Base-by-base conservation (phyloP, 2,329 filamentous ascomycete genomes). In the Geosmithia flava region DNA sequence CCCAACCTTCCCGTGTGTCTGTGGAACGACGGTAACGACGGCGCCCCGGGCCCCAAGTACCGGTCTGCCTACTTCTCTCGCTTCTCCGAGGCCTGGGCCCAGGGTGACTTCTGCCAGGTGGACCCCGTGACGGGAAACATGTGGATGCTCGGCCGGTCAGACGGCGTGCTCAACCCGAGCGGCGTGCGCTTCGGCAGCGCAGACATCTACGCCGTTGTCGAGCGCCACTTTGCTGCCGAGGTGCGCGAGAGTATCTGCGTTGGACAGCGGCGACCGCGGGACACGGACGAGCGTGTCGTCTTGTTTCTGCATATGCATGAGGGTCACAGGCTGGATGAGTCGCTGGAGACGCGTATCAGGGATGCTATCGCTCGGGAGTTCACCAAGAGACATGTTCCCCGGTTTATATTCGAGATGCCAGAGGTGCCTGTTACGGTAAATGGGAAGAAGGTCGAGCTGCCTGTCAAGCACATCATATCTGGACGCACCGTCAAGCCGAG, bases 381-480 rank as follows among this genome's bases (percentile, higher is more conserved):
- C 57, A 86, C 81, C 42, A 80, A 81, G 60, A 69, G 87, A 48
- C 87, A 91, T 65, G 83, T 91, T 15, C 87, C 87, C 1, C 81
- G 72, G 59, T 88, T 81, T 60, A 72, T 93, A 19, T 91, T 91
- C 60, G 80, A 88, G 67, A 87, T 85, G 7, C 81, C 81, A 17
- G 87, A 86, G 55, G 89, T 93, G 59, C 87, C 87, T 51, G 84
- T 81, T 0, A 93, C 87, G 0, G 80, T 93, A 52, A 93, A 91
- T 59, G 65, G 87, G 46, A 93, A 93, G 62, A 93, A 93, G 63
- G 87, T 93, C 3, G 87, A 93, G 61, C 57, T 93, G 47, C 86
- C 86, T 0, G 83, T 93, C 29, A 93, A 93, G 67, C 83, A 87
- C 58, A 93, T 93, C 53, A 81, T 93, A 1, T 87, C 78, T 0